Percentiles rank a stretch among this genome's conserved stretches.
phyloP scores from a whole-genome alignment of 164 flowering plant species.

The Pachysandra terminalis region DNA sequence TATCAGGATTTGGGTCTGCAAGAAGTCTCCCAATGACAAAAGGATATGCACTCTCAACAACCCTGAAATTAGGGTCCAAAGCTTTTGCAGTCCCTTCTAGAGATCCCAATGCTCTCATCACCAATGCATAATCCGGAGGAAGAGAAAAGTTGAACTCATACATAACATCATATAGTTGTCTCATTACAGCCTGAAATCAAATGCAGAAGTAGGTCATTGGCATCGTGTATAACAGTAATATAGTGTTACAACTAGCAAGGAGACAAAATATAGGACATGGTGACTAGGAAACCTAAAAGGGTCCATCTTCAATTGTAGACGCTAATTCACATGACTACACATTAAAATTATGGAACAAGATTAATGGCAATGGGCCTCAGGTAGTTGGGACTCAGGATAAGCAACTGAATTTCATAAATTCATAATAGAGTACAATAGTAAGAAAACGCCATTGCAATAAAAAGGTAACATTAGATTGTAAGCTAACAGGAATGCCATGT shows the following conservation, averaged over 20 bases:
- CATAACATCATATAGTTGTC: slow-evolving; percentile 86
- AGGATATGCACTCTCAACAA: slow-evolving; percentile 93
- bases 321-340: no score
- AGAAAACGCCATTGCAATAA: no score
- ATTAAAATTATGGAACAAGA: no score
- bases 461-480: no score
- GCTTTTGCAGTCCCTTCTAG: slow-evolving; percentile 97
- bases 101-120: slow-evolving; percentile 89
- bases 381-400: no score
- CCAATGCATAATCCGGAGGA: slow-evolving; percentile 95
- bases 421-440: no score
- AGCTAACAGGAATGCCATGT: no score
- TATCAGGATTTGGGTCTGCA: slow-evolving; percentile 89
- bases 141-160: slow-evolving; percentile 86
- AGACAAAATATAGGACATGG: not conserved
- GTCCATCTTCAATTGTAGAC: no score
- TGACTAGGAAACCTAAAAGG: no score
- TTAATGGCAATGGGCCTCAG: no score
- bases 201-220: slow-evolving; percentile 6
- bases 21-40: slow-evolving; percentile 86
- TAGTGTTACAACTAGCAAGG: not conserved
- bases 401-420: no score
- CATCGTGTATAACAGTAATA: not conserved
- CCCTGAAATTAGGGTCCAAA: slow-evolving; percentile 85
- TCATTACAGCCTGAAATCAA: slow-evolving; percentile 71